These are phyloP conservation scores for Teratosphaeria pseudoeucalypti DNA, from an alignment of 2,329 filamentous ascomycete genomes.

Conservation along the genomic window DNA sequence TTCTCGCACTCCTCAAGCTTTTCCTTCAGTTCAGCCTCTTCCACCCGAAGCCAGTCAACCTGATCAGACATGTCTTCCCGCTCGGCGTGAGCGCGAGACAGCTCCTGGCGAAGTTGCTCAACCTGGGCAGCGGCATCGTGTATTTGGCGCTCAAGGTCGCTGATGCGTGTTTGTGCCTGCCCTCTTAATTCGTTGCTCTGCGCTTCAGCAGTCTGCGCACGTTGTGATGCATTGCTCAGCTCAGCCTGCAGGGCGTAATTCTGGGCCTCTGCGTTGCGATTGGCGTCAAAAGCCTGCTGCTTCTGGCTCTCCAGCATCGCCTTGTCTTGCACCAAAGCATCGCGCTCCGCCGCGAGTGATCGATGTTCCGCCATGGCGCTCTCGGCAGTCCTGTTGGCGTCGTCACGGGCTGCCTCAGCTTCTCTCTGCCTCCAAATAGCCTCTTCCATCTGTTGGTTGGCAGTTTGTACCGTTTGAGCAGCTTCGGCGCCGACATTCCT, in stretches of 20 bases:
- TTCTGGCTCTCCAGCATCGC: background rate
- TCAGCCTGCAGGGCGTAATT: background rate
- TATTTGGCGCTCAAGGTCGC: background rate
- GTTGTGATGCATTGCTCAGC: background rate
- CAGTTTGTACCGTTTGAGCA: background rate
- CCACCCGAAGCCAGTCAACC: background rate
- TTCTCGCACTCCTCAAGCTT: background rate
- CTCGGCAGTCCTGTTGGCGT: background rate
- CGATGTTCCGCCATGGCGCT: background rate
- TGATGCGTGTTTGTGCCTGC: background rate
- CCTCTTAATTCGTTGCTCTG: background rate
- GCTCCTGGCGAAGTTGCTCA: background rate
- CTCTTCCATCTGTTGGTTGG: background rate
- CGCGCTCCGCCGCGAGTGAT: background rate
- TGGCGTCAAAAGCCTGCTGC: background rate
- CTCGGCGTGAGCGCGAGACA: background rate
- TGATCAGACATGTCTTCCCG: background rate
- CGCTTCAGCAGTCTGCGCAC: background rate
- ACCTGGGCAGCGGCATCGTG: background rate
- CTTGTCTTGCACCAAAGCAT: background rate
- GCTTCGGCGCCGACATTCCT: background rate
- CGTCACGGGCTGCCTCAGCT: background rate
- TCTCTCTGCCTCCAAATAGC: background rate
- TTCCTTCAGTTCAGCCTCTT: background rate
- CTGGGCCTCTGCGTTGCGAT: background rate